A percentile compares a stretch with the other conserved stretches of the same genome.
phyloP scores from a whole-genome alignment of 257 asterid genomes.

The Lavandula angustifolia region DNA sequence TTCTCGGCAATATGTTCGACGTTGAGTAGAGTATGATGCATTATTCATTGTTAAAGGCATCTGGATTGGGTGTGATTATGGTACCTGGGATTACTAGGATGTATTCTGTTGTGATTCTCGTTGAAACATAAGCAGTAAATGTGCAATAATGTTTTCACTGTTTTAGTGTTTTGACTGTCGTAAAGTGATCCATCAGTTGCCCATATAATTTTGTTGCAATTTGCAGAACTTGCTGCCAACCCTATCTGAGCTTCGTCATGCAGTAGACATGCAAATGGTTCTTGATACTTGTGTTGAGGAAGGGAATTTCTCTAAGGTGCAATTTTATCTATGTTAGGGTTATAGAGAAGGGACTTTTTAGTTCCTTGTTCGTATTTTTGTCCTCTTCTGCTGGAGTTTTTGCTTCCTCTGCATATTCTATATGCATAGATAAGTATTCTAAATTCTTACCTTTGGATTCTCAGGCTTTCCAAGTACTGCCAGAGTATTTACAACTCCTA shows the following conservation, averaged over 20 bases:
- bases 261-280: conserved; percentile 72
- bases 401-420: conserved; percentile 28
- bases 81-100: conserved; percentile 8
- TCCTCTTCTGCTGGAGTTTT: conserved; percentile 17
- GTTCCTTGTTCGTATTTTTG: not conserved
- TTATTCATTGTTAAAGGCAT: not conserved
- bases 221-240: conserved; percentile 87
- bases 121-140: conserved; percentile 16
- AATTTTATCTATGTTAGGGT: conserved; percentile 35
- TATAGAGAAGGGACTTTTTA: conserved; percentile 26
- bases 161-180: conserved; percentile 21
- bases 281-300: conserved; percentile 88
- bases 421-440: conserved; percentile 27
- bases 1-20: conserved; percentile 8
- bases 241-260: conserved; percentile 80
- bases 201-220: conserved; percentile 30
- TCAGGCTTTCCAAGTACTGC: conserved; percentile 93
- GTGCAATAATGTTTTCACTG: conserved; percentile 1
- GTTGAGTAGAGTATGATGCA: conserved; percentile 4
- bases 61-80: conserved; percentile 7
- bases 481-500: conserved; percentile 91
- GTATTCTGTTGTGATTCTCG: conserved; percentile 6
- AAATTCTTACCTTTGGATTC: conserved; percentile 34
- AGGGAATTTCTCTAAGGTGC: conserved; percentile 88
- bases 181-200: conserved; percentile 14